phyloP scores from a whole-genome alignment of 106 monocot species.

The Hemerocallis citrina region DNA sequence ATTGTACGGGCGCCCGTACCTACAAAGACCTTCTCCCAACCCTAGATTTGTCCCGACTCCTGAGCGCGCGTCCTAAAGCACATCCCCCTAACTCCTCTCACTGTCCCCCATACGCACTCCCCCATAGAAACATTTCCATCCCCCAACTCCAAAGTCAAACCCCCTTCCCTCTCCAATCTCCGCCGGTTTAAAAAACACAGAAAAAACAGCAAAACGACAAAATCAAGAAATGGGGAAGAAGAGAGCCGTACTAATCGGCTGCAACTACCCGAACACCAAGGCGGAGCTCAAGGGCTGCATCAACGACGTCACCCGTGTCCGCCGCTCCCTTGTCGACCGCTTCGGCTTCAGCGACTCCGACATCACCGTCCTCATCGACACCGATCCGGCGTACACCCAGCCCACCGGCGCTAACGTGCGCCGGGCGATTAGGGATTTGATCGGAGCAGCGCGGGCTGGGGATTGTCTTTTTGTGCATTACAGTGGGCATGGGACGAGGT shows the following conservation, averaged over 20 bases:
- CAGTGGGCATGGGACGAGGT: conserved; percentile 87
- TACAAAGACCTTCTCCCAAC: too few relatives aligned
- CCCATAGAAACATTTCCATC: too few relatives aligned
- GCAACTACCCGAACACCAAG: conserved; percentile 86
- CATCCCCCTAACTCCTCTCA: too few relatives aligned
- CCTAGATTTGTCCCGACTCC: too few relatives aligned
- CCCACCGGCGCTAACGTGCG: conserved; percentile 92
- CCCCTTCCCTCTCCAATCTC: too few relatives aligned
- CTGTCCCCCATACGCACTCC: too few relatives aligned
- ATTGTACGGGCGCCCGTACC: too few relatives aligned
- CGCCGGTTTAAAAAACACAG: too few relatives aligned
- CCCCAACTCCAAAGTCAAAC: too few relatives aligned
- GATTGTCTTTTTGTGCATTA: conserved; percentile 84
- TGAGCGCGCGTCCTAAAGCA: too few relatives aligned
- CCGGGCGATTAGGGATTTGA: conserved; percentile 42
- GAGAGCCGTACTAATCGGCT: conserved; percentile 79
- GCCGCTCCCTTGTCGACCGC: conserved; percentile 55
- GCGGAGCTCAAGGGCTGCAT: conserved; percentile 88
- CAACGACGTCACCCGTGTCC: conserved; percentile 85
- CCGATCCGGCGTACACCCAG: conserved; percentile 36
- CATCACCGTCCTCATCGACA: conserved; percentile 74
- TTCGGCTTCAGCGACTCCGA: conserved; percentile 65
- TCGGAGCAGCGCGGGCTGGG: conserved; percentile 46
- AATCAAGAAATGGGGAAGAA: conserved; percentile 35
- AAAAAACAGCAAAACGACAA: too few relatives aligned